phyloP scores from a whole-genome alignment of 2,329 filamentous ascomycete species.

The Parasarocladium wereldwijsianum region DNA sequence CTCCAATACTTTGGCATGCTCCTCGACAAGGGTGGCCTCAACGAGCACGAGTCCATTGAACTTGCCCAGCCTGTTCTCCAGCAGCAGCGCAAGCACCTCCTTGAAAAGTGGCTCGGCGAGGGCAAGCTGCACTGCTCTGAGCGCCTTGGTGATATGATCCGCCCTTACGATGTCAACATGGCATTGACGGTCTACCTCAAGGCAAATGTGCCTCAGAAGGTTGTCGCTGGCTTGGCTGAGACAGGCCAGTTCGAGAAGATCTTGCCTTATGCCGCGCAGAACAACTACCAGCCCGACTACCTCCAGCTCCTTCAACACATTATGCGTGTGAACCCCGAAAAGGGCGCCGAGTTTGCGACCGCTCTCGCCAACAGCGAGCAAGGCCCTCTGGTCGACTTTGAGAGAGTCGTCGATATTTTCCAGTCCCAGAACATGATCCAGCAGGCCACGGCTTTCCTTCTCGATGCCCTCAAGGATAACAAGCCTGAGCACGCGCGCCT shows the following conservation, averaged over 20 bases:
- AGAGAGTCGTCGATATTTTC: slow-evolving; percentile 95
- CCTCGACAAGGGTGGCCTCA: slow-evolving; percentile 85
- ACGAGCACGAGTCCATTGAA: slow-evolving; percentile 88
- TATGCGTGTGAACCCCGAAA: slow-evolving; percentile 79
- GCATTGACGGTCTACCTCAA: slow-evolving; percentile 83
- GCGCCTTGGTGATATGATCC: slow-evolving; percentile 87
- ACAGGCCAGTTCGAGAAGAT: slow-evolving; percentile 96
- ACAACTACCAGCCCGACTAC: slow-evolving; percentile 89
- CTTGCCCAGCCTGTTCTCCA: slow-evolving; percentile 82
- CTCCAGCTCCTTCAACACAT: slow-evolving; percentile 86
- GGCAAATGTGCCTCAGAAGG: slow-evolving; percentile 83
- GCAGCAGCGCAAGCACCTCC: slow-evolving; percentile 85
- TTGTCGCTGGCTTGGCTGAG: slow-evolving; percentile 88
- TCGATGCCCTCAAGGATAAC: slow-evolving; percentile 92
- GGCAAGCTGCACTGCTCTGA: slow-evolving; percentile 94
- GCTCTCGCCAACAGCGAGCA: slow-evolving; percentile 79
- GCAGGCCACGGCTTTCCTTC: slow-evolving; percentile 91
- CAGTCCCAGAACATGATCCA: slow-evolving; percentile 96
- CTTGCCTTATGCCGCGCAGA: slow-evolving; percentile 72
- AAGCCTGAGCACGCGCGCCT: slow-evolving; percentile 83
- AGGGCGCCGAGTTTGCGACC: slow-evolving; percentile 89
- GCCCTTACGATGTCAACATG: slow-evolving; percentile 75
- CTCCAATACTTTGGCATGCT: slow-evolving; percentile 97
- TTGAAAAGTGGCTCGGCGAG: slow-evolving; percentile 97
- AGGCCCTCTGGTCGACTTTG: slow-evolving; percentile 77